A percentile compares a stretch with the other conserved stretches of the same genome.
phyloP scores from a whole-genome alignment of 345 rosid species.

The Gossypium sturtianum region DNA sequence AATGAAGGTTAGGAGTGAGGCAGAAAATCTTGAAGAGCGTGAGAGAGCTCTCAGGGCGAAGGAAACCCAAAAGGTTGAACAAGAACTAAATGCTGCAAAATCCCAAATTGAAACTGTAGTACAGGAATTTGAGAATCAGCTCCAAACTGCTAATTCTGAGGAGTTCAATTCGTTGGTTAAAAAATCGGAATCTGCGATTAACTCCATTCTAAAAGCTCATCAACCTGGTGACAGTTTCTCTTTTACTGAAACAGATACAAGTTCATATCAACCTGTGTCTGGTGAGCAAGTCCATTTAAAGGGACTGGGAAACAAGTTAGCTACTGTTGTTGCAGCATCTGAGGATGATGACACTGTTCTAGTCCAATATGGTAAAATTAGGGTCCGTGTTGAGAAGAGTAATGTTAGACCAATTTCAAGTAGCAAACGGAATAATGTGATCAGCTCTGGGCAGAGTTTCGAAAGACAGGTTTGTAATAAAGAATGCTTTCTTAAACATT shows the following conservation, averaged over 20 bases:
- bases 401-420: slow-evolving; percentile 41
- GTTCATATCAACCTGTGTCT: slow-evolving; percentile 37
- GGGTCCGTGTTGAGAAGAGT: slow-evolving; percentile 61
- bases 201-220: slow-evolving; percentile 54
- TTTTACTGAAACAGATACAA: slow-evolving; percentile 28
- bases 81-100: slow-evolving; percentile 51
- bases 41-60: slow-evolving; percentile 48
- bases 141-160: slow-evolving; percentile 37
- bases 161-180: slow-evolving; percentile 50
- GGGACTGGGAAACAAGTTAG: slow-evolving; percentile 66
- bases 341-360: slow-evolving; percentile 57
- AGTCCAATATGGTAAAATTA: slow-evolving; percentile 79
- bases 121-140: slow-evolving; percentile 48
- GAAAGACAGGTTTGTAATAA: slow-evolving; percentile 47
- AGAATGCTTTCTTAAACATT: background rate
- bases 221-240: slow-evolving; percentile 30
- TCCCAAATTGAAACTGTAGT: slow-evolving; percentile 45
- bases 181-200: slow-evolving; percentile 57
- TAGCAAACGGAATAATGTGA: slow-evolving; percentile 22
- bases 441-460: slow-evolving; percentile 23
- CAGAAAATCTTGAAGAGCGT: slow-evolving; percentile 58
- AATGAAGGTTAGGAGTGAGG: slow-evolving; percentile 64
- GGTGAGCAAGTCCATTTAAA: slow-evolving; percentile 80
- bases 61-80: slow-evolving; percentile 51
- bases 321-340: slow-evolving; percentile 64